A percentile compares a stretch with the other conserved stretches of the same genome.
Conservation (phyloP, 805 yeast species). For the Lachancea nothofagi region DNA sequence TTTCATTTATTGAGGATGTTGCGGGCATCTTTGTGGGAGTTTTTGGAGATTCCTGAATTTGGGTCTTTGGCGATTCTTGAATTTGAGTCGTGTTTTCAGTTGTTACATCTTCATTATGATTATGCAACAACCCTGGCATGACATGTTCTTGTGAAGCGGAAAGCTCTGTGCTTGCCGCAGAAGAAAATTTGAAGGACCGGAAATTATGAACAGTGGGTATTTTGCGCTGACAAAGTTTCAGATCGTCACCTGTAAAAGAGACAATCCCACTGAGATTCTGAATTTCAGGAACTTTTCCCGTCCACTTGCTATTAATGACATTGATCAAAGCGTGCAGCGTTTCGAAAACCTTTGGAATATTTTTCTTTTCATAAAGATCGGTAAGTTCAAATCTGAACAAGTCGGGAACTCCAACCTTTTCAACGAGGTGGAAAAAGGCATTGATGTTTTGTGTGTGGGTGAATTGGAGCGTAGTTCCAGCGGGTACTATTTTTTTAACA, state of each 20-base stretch:
- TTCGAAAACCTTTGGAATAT: conserved; percentile 89
- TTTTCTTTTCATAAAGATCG: conserved; percentile 86
- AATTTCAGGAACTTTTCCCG: conserved; percentile 55
- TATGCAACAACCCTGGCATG: not conserved
- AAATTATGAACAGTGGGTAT: conserved; percentile 77
- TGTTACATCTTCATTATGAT: not conserved
- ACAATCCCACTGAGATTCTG: conserved; percentile 56
- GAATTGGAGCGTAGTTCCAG: conserved; percentile 66
- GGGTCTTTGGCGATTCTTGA: not conserved
- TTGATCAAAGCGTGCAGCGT: conserved; percentile 85
- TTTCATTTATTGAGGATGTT: not conserved
- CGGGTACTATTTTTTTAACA: conserved; percentile 48
- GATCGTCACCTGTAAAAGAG: conserved; percentile 58
- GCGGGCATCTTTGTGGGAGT: not conserved
- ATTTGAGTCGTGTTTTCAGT: not conserved
- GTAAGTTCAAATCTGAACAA: conserved; percentile 86
- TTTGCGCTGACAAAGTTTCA: conserved; percentile 56
- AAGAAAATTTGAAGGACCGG: conserved; percentile 41
- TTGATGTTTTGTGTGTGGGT: conserved; percentile 91
- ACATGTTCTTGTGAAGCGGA: not conserved
- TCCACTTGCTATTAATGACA: conserved; percentile 51
- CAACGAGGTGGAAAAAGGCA: conserved; percentile 66
- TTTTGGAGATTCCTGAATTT: not conserved
- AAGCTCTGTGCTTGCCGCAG: not conserved
- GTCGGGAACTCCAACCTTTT: conserved; percentile 72